Conservation (phyloP, 176 grass and related monocot species). For the Calamus simplicifolius region DNA sequence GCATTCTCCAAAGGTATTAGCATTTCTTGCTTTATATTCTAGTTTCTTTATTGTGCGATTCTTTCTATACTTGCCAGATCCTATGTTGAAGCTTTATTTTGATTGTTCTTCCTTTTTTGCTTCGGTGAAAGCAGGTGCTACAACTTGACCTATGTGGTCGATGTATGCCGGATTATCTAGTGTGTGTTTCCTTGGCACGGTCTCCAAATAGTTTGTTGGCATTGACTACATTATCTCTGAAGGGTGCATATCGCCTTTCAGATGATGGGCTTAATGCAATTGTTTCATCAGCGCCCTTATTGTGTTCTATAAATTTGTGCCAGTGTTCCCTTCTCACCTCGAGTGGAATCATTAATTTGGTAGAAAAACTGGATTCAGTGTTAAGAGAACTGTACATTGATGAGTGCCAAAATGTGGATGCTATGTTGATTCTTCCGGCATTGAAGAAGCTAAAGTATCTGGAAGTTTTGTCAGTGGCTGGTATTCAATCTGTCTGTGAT, state of each 20-base stretch:
- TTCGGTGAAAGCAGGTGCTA: constrained; percentile 50
- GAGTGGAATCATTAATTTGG: constrained; percentile 49
- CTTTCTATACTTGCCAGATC: no score
- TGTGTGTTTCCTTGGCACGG: constrained; percentile 58
- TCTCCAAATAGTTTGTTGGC: constrained; percentile 55
- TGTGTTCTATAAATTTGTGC: constrained; percentile 63
- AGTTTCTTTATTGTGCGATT: no score
- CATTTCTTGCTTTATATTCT: no score
- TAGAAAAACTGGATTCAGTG: constrained; percentile 30
- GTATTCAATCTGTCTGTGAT: constrained; percentile 56
- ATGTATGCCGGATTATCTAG: constrained; percentile 79
- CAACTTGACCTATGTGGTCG: constrained; percentile 80
- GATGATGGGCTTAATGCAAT: constrained; percentile 64
- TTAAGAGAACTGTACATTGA: constrained; percentile 81
- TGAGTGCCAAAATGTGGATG: constrained; percentile 75
- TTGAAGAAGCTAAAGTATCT: constrained; percentile 59
- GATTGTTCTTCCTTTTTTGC: not conserved
- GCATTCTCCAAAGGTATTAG: no score
- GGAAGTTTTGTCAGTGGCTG: constrained; percentile 74
- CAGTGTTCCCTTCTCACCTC: constrained; percentile 87
- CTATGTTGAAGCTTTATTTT: no score
- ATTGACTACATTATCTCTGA: constrained; percentile 61
- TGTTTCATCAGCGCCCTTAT: constrained; percentile 50
- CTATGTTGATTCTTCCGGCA: constrained; percentile 61
- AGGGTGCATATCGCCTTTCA: constrained; percentile 83